Base-by-base conservation (phyloP, 2,329 filamentous ascomycete genomes). In the Botryotinia convoluta region DNA sequence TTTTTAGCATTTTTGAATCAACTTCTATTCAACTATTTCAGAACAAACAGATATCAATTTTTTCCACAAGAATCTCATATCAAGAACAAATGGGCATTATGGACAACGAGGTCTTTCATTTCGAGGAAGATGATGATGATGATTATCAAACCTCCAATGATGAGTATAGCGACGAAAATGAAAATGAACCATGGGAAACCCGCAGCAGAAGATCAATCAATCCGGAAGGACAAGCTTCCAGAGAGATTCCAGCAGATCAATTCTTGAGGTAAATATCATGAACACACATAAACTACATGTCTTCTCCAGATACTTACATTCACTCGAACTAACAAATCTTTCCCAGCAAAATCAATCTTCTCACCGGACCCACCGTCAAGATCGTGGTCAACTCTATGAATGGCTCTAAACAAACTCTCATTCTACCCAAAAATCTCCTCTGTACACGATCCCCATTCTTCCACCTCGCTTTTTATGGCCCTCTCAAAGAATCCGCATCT, bases 361-460 rank as follows among this genome's bases (percentile, higher is more conserved):
- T 16, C 8, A 44, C 42, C 1, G 62, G 71, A 3, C 69, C 72
- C 18, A 70, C 57, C 1, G 69, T 77, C 7, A 72, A 48, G 20
- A 72, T 77, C 35, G n/a, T 63, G n/a, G 61, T 77, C 8, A 45
- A 59, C 26, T 22, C 48, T 16, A 10, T 22, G 1, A 37, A 22
- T 29, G n/a, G 26, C 37, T 48, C 29, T 4, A 35, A 29, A 54
- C 18, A 72, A 61, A 20, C 54, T 6, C 73, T 75, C 35, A 22
- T 2, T 3, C 22, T 75, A 9, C 67, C 75, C 1, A 74, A 75
- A 63, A 60, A 9, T 4, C 72, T 77, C 1, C 57, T 76, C 1
- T 76, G 74, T 64, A 63, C 73, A 39, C 69, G 63, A 39, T 76
- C 75, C 1, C 29, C 42, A 2, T 73, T 71, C 48, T 77, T 77